A percentile compares a stretch with the other conserved stretches of the same genome.
phyloP scores from a whole-genome alignment of 306 rosid species.

The Begonia loranthoides region DNA sequence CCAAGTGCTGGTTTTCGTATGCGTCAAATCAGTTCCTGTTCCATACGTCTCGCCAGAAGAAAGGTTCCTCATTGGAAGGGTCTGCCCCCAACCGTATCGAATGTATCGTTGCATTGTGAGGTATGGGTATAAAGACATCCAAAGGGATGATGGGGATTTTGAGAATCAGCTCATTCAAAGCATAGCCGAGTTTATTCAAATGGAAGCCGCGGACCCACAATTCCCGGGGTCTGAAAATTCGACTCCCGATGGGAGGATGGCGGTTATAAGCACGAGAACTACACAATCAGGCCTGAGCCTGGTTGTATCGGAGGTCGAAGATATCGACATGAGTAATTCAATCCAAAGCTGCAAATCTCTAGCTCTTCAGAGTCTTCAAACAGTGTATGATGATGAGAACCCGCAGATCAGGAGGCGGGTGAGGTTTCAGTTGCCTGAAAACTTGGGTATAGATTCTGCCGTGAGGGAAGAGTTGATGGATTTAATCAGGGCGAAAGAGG shows the following conservation, averaged over 20 bases:
- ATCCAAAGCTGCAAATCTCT: constrained; percentile 51
- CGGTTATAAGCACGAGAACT: constrained; percentile 55
- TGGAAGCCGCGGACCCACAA: constrained; percentile 73
- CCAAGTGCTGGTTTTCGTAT: constrained; percentile 68
- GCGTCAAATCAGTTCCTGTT: constrained; percentile 82
- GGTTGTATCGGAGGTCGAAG: constrained; percentile 35
- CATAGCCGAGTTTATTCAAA: constrained; percentile 72
- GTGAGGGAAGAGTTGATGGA: constrained; percentile 66
- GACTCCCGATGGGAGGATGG: constrained; percentile 77
- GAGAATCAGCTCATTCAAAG: constrained; percentile 74
- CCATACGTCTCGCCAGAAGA: constrained; percentile 79
- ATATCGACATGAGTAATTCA: constrained; percentile 22
- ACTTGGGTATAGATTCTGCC: constrained; percentile 37
- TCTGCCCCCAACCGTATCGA: constrained; percentile 69
- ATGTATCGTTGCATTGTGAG: constrained; percentile 82
- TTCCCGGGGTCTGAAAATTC: constrained; percentile 40
- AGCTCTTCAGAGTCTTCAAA: constrained; percentile 49
- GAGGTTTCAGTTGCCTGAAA: constrained; percentile 53
- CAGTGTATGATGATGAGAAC: constrained; percentile 54
- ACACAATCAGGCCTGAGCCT: constrained; percentile 32
- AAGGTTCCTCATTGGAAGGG: constrained; percentile 71
- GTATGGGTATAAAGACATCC: constrained; percentile 86
- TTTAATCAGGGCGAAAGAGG: constrained; percentile 67
- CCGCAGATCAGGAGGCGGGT: constrained; percentile 50
- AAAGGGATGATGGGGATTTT: constrained; percentile 66